Evolutionary conservation across 2,329 filamentous ascomycete genomes (phyloP), one percentile per base, ranked within the genome.

Genomic region (Alternaria brassicae): DNA sequence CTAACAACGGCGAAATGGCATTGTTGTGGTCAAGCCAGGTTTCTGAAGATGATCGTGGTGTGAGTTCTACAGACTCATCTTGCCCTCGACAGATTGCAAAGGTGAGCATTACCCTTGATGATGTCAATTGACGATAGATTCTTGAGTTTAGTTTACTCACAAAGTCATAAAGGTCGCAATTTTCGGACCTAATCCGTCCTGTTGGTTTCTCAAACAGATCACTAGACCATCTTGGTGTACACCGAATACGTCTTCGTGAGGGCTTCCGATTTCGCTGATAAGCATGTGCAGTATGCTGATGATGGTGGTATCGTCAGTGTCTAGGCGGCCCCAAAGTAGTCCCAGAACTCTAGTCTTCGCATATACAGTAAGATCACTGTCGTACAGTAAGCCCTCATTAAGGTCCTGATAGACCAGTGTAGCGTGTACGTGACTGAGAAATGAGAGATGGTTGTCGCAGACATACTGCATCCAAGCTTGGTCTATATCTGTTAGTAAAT

Each of bases 381-480:
- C 74, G 30, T 72, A 63, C 23, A 72, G 30, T 7, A 69, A 55
- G 4, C 72, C 70, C 39, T 76, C 70, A 10, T 58, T 52, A 13
- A 74, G 55, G 50, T 77, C 74, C 53, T 73, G 68, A 56, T 71
- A 77, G 19, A 76, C 72, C 52, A 72, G 72, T n/a, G 66, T 53
- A n/a, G 68, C 66, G 56, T 69, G 72, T 39, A 75, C 67, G 51
- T 76, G 73, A 36, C 73, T 72, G n/a, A 77, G 67, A 28, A 76
- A 73, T 2, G 72, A 73, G 53, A 74, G 68, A 27, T 53, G 68
- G 30, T 67, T 69, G 44, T 62, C 61, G 63, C 73, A 77, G 6
- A 76, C 52, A 17, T 58, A 56, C 21, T 65, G 65, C 68, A 76
- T 69, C 72, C 73, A 75, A n/a, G 57, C 21, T 39, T 56, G 56